A percentile compares a stretch with the other conserved stretches of the same genome.
These are phyloP conservation scores for Xanthoconium purpureum DNA, from an alignment of 768 basidiomycete species.

Conservation along the genomic window DNA sequence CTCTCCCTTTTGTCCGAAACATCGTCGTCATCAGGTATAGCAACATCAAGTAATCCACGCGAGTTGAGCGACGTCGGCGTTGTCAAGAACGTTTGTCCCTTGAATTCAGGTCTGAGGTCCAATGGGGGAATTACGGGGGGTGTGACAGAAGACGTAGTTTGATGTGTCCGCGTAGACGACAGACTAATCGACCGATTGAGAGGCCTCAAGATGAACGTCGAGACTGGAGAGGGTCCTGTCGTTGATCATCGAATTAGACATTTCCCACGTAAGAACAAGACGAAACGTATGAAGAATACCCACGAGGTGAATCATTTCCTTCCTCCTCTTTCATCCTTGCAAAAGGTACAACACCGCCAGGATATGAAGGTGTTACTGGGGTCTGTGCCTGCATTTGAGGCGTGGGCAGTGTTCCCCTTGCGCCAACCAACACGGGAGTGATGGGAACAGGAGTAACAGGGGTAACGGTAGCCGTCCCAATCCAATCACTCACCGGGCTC, in stretches of 20 bases:
- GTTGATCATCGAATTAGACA: slow-evolving; percentile 2
- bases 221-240: slow-evolving; percentile 49
- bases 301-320: slow-evolving; percentile 38
- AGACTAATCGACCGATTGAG: slow-evolving; percentile 65
- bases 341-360: slow-evolving; percentile 23
- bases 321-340: slow-evolving; percentile 29
- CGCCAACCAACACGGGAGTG: slow-evolving; percentile 21
- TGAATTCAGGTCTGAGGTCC: slow-evolving; percentile 56
- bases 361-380: slow-evolving; percentile 21
- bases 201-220: slow-evolving; percentile 60
- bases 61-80: slow-evolving; percentile 27
- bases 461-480: slow-evolving; percentile 25
- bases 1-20: slow-evolving; percentile 55
- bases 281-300: slow-evolving; percentile 22
- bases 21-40: slow-evolving; percentile 37
- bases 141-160: slow-evolving; percentile 40
- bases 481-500: slow-evolving; percentile 19
- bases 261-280: not conserved
- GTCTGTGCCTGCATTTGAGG: slow-evolving; percentile 19
- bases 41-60: slow-evolving; percentile 22
- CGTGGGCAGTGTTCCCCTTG: slow-evolving; percentile 13
- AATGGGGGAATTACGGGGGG: slow-evolving; percentile 56
- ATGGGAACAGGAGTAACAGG: slow-evolving; percentile 30
- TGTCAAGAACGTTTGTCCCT: slow-evolving; percentile 29
- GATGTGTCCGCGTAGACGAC: slow-evolving; percentile 58